These are phyloP conservation scores for Penicillium janthinellum DNA, from an alignment of 2,329 filamentous ascomycete genomes.

Conservation along the genomic window DNA sequence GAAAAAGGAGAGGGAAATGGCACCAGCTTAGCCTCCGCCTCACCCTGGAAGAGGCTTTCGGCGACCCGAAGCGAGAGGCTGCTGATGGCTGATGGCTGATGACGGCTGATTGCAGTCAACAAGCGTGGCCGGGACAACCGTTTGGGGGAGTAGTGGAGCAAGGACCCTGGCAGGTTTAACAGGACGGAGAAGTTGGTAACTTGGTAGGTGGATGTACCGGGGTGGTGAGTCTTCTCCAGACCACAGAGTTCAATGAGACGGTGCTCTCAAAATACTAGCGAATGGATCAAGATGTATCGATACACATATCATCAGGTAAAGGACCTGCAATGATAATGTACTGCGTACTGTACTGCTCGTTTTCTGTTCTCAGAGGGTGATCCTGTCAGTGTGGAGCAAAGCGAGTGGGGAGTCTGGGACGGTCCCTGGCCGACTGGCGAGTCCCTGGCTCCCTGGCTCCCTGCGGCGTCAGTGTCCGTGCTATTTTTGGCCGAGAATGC, in stretches of 20 bases:
- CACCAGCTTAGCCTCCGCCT: background rate
- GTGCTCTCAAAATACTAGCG: no score
- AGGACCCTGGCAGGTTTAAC: background rate
- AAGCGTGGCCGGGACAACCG: conserved; percentile 22
- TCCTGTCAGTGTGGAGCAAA: conserved; percentile 12
- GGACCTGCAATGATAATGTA: no score
- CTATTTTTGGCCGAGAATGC: conserved; percentile 14
- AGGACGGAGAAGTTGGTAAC: no score
- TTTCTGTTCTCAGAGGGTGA: conserved; percentile 1
- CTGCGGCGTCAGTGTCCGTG: background rate
- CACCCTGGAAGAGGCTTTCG: background rate
- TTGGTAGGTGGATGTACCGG: no score
- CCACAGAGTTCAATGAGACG: no score
- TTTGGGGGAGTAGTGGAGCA: background rate
- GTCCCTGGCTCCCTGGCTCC: background rate
- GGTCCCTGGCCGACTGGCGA: background rate
- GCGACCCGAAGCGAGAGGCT: background rate
- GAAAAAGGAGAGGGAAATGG: background rate
- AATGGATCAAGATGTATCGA: no score
- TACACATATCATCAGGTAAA: no score
- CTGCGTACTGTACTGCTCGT: no score
- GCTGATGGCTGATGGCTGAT: background rate
- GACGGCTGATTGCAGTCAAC: conserved; percentile 5
- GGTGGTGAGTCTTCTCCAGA: no score
- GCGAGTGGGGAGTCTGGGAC: background rate